These are phyloP conservation scores for Solanum bulbocastanum DNA, from an alignment of 257 asterid species.

Conservation along the genomic window DNA sequence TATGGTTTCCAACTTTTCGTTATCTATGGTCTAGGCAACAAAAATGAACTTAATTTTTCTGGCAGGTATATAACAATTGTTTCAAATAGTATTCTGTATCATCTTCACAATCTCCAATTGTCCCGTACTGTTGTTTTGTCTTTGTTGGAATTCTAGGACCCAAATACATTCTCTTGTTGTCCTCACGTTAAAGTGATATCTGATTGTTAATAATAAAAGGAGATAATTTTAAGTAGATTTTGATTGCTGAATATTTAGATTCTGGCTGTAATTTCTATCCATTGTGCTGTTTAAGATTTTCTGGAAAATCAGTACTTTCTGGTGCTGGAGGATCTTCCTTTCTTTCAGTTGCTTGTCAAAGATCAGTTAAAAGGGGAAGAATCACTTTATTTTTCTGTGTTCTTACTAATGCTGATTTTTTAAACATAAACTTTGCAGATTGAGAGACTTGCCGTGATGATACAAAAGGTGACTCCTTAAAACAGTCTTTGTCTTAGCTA, in stretches of 20 bases:
- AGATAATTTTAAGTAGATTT: background rate
- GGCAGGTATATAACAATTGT: background rate
- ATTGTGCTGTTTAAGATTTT: background rate
- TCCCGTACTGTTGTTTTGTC: background rate
- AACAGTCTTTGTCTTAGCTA: background rate
- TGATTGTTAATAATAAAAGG: background rate
- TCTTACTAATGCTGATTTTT: slow-evolving; percentile 1
- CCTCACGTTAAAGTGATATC: background rate
- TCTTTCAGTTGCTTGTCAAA: background rate
- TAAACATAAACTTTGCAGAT: slow-evolving; percentile 42
- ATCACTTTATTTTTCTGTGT: background rate
- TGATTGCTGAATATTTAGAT: background rate
- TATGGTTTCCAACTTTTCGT: background rate
- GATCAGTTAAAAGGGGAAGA: background rate
- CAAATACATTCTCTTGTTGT: background rate
- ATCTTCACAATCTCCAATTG: background rate
- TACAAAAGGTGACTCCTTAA: slow-evolving; percentile 51
- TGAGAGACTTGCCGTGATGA: slow-evolving; percentile 59
- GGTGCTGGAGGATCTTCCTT: background rate
- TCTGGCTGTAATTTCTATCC: background rate
- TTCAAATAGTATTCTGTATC: background rate
- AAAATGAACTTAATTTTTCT: background rate
- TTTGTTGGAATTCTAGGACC: background rate
- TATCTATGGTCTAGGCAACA: background rate
- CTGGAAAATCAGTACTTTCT: background rate